Conservation (phyloP, 352 stramenopile species). For the Globisporangium apiculatum region DNA sequence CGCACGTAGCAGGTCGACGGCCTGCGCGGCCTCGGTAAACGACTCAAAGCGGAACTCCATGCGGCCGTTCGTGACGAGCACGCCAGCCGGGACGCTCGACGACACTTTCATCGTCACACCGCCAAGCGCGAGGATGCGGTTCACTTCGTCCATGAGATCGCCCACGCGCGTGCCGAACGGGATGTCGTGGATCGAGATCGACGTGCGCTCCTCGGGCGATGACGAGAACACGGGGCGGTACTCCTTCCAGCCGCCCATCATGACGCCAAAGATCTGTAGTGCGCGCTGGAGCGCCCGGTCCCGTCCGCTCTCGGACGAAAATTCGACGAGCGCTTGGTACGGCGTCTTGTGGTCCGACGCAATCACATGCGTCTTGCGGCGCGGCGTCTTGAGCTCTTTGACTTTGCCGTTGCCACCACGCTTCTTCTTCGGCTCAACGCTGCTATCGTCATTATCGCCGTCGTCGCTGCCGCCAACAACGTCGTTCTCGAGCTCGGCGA, state of each 20-base stretch:
- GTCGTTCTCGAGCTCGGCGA: slow-evolving; percentile 26
- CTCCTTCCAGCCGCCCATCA: slow-evolving; percentile 82
- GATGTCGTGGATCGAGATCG: slow-evolving; percentile 70
- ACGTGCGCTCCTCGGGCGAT: slow-evolving; percentile 29
- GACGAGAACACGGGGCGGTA: slow-evolving; percentile 76
- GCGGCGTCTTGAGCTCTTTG: slow-evolving; percentile 35
- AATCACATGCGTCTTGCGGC: slow-evolving; percentile 60
- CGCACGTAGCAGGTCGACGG: slow-evolving; percentile 52
- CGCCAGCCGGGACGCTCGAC: slow-evolving; percentile 6
- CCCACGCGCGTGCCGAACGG: slow-evolving; percentile 66
- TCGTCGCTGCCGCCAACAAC: slow-evolving; percentile 11
- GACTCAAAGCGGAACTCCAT: slow-evolving; percentile 67
- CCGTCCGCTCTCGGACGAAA: slow-evolving; percentile 32
- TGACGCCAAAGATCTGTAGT: slow-evolving; percentile 84
- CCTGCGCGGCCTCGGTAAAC: slow-evolving; percentile 48
- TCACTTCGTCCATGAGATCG: slow-evolving; percentile 52
- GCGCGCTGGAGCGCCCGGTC: slow-evolving; percentile 64
- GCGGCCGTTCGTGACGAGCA: slow-evolving; percentile 49
- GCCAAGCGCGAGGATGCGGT: slow-evolving; percentile 27
- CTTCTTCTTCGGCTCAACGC: slow-evolving; percentile 16
- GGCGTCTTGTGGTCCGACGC: slow-evolving; percentile 66
- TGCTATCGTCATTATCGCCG: slow-evolving; percentile 11
- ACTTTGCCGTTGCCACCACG: slow-evolving; percentile 6
- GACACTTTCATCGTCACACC: slow-evolving; percentile 54
- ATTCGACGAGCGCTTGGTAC: slow-evolving; percentile 75